A percentile compares a stretch with the other conserved stretches of the same genome.
Evolutionary conservation across 179 eudicot genomes (phyloP).

Genomic region (Gypsophila paniculata): DNA sequence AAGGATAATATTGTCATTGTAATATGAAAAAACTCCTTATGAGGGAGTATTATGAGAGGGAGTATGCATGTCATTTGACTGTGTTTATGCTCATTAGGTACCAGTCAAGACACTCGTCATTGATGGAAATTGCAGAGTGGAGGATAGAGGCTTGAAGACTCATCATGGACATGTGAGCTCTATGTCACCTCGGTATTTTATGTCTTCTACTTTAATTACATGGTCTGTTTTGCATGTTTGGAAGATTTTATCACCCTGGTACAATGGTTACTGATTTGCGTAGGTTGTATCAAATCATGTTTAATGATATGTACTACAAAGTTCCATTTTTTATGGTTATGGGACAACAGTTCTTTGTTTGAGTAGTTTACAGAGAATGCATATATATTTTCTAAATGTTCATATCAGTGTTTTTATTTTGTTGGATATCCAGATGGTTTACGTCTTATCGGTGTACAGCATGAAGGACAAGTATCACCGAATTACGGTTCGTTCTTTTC

Average conservation of each 20-base stretch:
- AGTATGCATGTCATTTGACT: not conserved
- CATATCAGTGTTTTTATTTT: constrained; percentile 4
- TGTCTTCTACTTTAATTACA: not conserved
- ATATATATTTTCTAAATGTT: not conserved
- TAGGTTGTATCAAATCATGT: constrained; percentile 1
- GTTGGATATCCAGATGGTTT: constrained; percentile 69
- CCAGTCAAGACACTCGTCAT: constrained; percentile 94
- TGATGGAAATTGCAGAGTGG: constrained; percentile 99
- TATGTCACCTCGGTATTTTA: constrained; percentile 19
- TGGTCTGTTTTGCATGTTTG: constrained; percentile 7
- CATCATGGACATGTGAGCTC: constrained; percentile 96
- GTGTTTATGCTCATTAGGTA: constrained; percentile 40
- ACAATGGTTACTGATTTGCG: not conserved
- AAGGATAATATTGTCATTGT: not conserved
- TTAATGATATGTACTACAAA: not conserved
- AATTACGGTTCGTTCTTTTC: constrained; percentile 62
- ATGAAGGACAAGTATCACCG: constrained; percentile 92
- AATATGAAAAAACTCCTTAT: no score
- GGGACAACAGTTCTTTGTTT: not conserved
- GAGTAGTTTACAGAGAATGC: not conserved
- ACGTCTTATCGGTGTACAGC: constrained; percentile 88
- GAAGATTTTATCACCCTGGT: not conserved
- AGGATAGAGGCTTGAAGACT: constrained; percentile 96
- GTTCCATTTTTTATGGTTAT: no score
- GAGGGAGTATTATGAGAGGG: no score